Base-by-base conservation (phyloP, 2,329 filamentous ascomycete genomes). In the Hypocreales sp. region DNA sequence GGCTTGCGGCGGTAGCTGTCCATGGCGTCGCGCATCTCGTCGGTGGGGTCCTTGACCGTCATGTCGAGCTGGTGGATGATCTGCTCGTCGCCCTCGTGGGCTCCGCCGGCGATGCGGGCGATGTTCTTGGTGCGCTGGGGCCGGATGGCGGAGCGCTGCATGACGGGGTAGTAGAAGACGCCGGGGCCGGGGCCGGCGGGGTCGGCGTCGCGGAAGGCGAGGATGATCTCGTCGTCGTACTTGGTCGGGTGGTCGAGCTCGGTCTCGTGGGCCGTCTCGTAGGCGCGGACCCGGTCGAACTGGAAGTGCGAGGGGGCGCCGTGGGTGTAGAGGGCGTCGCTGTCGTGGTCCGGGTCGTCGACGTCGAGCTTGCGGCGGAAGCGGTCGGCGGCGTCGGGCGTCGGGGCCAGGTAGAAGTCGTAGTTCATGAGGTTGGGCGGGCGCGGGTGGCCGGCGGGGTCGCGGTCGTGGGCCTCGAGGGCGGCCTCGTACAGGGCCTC, bases 161-260 rank as follows among this genome's bases (percentile, higher is more conserved):
- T 67, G 35, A 79, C 61, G 4, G 74, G 74, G 40, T 78, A 79
- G 50, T 77, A 79, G 47, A 73, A 77, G 9, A 64, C 67, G 6
- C 62, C 72, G 45, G 67, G 69, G 36, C 68, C 60, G 30, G 53
- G 49, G 27, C 60, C 60, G 35, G 62, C 58, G 26, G 51, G 41
- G 15, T 50, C 61, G 35, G 66, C 64, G 35, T 71, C 62, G 38
- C 69, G 61, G 41, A 65, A 63, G 3, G 67, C 60, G 16, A 79
- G 50, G 31, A 75, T 60, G 19, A 78, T 55, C 47, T 79, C 72
- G 35, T 77, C 63, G 35, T 66, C 58, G 45, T 75, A 78, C 50
- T 76, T 76, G 29, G 60, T 65, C 21, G 59, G 46, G 41, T 69
- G 61, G 35, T 66, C 60, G 24, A 67, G 53, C 46, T 72, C 64